Base-by-base conservation (phyloP, 345 rosid species). In the Lenwebbia sp. region DNA sequence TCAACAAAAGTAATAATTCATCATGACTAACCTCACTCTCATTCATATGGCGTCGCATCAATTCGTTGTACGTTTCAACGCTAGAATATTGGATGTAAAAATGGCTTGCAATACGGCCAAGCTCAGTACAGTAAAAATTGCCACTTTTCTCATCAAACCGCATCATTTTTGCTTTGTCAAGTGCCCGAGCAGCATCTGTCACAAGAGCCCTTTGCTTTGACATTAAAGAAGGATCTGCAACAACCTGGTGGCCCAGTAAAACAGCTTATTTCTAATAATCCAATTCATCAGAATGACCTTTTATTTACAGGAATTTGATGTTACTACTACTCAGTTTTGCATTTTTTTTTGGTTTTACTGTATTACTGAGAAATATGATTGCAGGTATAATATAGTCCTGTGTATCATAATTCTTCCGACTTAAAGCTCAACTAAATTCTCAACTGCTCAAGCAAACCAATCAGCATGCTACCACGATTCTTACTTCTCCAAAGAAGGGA, bases 121-220 rank as follows among this genome's bases (percentile, higher is more conserved):
- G 98, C 90, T 97, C 99, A 33, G 98, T 97, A 83, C 99, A 97
- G 87, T 96, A 96, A 88, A 96, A 97, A 86, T 97, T 97, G 88
- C 98, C 99, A 93, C 97, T 96, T 92, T 97, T 97, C 91, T 97
- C 99, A 90, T 97, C 97, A 90, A 97, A 97, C 85, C 98, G 93
- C 99, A 97, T 97, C 99, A 97, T 97, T 91, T 97, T 97, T 84
- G 99, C 99, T 89, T 93, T 96, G 90, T 97, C 99, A 60, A 97
- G 98, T 84, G 98, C 90, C 86, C 99, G 97, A 84, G 98, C 99
- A 90, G 99, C 99, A 92, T 97, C 98, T 70, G 96, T 89, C 88
- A 97, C 93, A 86, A 97, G 93, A 88, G 96, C 95, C 88, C 99
- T 93, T 91, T 93, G 97, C 92, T 96, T 97, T 87, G 92, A 88